Percentiles rank a stretch among this genome's conserved stretches.
These are phyloP conservation scores for Thinopyrum elongatum DNA, from an alignment of 176 grass and related monocot genomes.

Conservation along the genomic window DNA sequence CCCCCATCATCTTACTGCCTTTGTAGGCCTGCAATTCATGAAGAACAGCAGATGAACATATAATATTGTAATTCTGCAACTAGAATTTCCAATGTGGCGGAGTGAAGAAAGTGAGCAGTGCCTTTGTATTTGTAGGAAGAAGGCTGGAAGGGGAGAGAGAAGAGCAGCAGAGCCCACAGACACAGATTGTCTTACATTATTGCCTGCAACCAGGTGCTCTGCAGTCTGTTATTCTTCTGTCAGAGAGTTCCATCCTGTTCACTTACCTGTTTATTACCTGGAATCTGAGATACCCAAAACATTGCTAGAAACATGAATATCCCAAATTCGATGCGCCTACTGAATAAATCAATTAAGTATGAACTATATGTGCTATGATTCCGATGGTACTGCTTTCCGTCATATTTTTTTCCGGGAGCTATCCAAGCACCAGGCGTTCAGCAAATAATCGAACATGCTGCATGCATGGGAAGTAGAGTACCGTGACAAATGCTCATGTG, in stretches of 20 bases:
- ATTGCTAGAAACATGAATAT: no score
- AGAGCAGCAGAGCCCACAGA: conserved; percentile 23
- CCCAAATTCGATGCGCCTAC: no score
- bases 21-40: conserved; percentile 53
- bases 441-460: no score
- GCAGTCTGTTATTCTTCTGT: background rate
- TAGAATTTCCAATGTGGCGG: background rate
- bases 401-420: no score
- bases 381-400: no score
- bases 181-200: conserved; percentile 21
- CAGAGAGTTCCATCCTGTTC: conserved; percentile 29
- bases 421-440: no score
- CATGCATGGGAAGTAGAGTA: no score
- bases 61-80: background rate
- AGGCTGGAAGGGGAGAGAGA: background rate
- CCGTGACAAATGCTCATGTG: no score
- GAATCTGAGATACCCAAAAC: background rate
- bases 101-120: background rate
- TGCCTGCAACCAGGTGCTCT: conserved; percentile 35
- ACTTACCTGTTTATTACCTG: conserved; percentile 26
- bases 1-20: conserved; percentile 68
- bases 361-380: no score
- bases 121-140: conserved; percentile 51
- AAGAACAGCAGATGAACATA: background rate
- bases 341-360: no score